These are phyloP conservation scores for Polychaeton citri DNA, from an alignment of 2,329 filamentous ascomycete species.

Conservation along the genomic window DNA sequence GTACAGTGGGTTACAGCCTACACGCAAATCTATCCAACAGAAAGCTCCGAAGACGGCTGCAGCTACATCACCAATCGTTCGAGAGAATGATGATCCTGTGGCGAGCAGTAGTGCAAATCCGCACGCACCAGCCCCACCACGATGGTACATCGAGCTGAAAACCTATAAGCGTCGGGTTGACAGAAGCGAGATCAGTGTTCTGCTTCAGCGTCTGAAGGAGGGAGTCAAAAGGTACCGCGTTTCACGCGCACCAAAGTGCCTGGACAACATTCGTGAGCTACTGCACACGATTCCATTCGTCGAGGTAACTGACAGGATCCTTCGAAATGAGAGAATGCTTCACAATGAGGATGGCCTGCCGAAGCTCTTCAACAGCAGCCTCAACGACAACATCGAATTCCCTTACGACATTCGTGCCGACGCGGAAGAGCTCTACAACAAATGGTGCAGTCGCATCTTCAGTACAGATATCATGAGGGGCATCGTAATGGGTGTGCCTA, in stretches of 20 bases:
- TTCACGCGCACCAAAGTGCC: constrained; percentile 1
- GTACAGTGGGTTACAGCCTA: too few species aligned
- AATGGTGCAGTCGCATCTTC: constrained; percentile 31
- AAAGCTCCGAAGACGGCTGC: too few species aligned
- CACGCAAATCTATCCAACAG: too few species aligned
- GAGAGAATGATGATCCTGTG: too few species aligned
- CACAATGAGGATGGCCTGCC: constrained; percentile 24
- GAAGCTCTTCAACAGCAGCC: constrained; percentile 24
- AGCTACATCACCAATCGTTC: too few species aligned
- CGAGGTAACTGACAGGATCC: constrained; percentile 16
- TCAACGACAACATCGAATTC: constrained; percentile 15
- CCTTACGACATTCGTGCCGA: constrained; percentile 37
- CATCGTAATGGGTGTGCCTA: constrained; percentile 17
- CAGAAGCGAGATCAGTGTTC: neutral
- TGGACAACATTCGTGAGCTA: constrained; percentile 21
- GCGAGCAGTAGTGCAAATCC: too few species aligned
- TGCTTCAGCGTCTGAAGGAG: neutral
- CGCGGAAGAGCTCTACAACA: constrained; percentile 31
- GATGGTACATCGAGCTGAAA: too few species aligned
- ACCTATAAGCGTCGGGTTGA: too few species aligned
- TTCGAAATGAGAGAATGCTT: constrained; percentile 25
- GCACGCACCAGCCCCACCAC: too few species aligned
- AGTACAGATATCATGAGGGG: constrained; percentile 34
- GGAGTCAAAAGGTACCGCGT: neutral
- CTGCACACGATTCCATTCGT: constrained; percentile 29